Base-by-base conservation (phyloP, 2,329 filamentous ascomycete species). In the Pestalotiopsis sp. region DNA sequence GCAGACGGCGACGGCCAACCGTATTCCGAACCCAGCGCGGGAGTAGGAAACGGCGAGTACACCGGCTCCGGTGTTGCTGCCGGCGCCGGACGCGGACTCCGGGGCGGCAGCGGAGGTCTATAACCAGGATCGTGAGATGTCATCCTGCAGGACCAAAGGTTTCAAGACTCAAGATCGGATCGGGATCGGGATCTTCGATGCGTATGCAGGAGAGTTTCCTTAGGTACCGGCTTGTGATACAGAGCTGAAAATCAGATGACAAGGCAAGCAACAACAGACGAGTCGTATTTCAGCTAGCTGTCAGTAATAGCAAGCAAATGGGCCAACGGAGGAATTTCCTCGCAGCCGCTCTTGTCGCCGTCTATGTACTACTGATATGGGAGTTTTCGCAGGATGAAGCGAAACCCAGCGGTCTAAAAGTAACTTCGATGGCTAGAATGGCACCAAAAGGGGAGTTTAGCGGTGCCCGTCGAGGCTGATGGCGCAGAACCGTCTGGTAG, bases 91-190 rank as follows among this genome's bases (percentile, higher is more conserved):
- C 25, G 57, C 11, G 66, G 66, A 25, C 58, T 63, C 41, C 66
- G 59, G 36, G 66, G 66, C 52, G 58, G 66, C 49, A 67, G 38
- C 38, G 58, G 66, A 56, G 66, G 66, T 41, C 45, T 62, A 38
- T 62, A 62, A 9, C 23, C 39, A 14, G 38, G 23, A 23, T 56
- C 66, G 59, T 63, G 57, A 31, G 52, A 39, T 7, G 66, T 17
- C 66, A 67, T 67, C 9, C 23, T 52, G 45, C 36, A 31, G 6
- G 11, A 20, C 13, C 12, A 36, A 62, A 12, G 31, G 59, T 13
- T n/a, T 25, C 31, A 13, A 39, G 27, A 31, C 57, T 14, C 59
- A 20, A 41, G 23, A 23, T 23, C 23, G 23, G 14, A 31, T 62
- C 11, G 59, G 4, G 59, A 31, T 23, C 7, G 5, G 31, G 31